Percentiles rank a stretch among this genome's conserved stretches.
phyloP scores from a whole-genome alignment of 2,329 filamentous ascomycete genomes.

The Hypoxylon sp. region DNA sequence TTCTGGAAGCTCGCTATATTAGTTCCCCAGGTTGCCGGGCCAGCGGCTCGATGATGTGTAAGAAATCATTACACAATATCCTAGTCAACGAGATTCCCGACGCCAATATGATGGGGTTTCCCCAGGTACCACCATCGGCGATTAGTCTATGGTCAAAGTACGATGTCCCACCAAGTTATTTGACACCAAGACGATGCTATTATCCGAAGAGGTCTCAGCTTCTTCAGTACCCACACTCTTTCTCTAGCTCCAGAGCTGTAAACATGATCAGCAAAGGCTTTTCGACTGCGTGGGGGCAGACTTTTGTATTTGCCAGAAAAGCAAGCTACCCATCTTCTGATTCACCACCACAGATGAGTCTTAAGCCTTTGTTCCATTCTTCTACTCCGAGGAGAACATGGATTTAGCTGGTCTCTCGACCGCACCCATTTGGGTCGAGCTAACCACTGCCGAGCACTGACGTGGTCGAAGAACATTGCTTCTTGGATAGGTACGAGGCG shows the following conservation, averaged over 20 bases:
- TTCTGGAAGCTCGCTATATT: conserved; percentile 29
- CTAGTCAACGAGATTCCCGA: conserved; percentile 20
- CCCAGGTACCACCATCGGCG: conserved; percentile 27
- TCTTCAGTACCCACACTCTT: conserved; percentile 24
- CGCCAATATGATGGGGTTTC: conserved; percentile 24
- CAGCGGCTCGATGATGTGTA: conserved; percentile 37
- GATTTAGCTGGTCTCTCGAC: background rate
- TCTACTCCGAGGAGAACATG: background rate
- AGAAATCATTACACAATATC: conserved; percentile 16
- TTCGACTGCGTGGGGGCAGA: conserved; percentile 14
- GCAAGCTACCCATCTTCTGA: conserved; percentile 25
- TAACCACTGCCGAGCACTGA: conserved; percentile 2
- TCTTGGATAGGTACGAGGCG: conserved; percentile 24
- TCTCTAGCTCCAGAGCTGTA: conserved; percentile 9
- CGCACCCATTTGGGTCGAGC: conserved; percentile 1
- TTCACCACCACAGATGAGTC: conserved; percentile 24
- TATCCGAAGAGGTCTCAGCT: conserved; percentile 38
- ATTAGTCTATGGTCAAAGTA: conserved; percentile 25
- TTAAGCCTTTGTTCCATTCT: conserved; percentile 8
- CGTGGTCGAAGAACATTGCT: conserved; percentile 13
- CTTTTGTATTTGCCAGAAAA: conserved; percentile 28
- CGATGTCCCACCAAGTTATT: conserved; percentile 20
- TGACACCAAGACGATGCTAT: conserved; percentile 24
- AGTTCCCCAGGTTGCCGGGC: conserved; percentile 40
- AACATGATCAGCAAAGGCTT: conserved; percentile 12